phyloP scores from a whole-genome alignment of 345 rosid genomes.

The Ailanthus altissimus region DNA sequence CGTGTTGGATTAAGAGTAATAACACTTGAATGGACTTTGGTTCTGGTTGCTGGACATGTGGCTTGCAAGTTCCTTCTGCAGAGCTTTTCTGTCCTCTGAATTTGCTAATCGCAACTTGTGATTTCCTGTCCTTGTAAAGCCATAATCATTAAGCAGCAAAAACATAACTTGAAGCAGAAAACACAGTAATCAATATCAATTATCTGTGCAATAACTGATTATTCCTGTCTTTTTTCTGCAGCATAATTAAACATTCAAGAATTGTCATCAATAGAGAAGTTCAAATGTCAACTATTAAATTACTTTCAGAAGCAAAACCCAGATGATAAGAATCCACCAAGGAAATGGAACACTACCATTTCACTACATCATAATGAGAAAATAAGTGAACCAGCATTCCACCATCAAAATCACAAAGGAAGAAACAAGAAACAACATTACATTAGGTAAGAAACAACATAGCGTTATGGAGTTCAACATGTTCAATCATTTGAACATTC shows the following conservation, averaged over 20 bases:
- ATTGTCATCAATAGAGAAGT: background rate
- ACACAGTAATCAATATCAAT: background rate
- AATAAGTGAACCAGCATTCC: background rate
- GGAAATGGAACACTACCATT: too few relatives aligned
- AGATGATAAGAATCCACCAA: too few relatives aligned
- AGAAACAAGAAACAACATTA: background rate
- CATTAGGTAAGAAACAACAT: background rate
- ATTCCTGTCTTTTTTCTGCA: background rate
- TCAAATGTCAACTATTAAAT: background rate
- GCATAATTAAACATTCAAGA: background rate
- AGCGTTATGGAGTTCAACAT: background rate
- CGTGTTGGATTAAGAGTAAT: constrained; percentile 85
- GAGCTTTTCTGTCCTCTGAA: constrained; percentile 54
- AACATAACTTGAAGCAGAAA: background rate
- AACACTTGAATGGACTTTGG: constrained; percentile 61
- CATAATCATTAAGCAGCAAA: constrained; percentile 18
- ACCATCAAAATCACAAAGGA: background rate
- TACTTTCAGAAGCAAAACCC: too few relatives aligned
- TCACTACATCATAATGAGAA: too few relatives aligned
- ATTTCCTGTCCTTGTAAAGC: constrained; percentile 58
- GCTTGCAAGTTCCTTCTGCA: constrained; percentile 29
- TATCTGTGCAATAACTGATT: background rate
- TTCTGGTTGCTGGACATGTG: constrained; percentile 31
- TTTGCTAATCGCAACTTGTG: constrained; percentile 77
- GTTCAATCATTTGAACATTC: background rate